A percentile compares a stretch with the other conserved stretches of the same genome.
phyloP scores from a whole-genome alignment of 129 eudicot species.

The Chrysanthemum lavandulifolium region DNA sequence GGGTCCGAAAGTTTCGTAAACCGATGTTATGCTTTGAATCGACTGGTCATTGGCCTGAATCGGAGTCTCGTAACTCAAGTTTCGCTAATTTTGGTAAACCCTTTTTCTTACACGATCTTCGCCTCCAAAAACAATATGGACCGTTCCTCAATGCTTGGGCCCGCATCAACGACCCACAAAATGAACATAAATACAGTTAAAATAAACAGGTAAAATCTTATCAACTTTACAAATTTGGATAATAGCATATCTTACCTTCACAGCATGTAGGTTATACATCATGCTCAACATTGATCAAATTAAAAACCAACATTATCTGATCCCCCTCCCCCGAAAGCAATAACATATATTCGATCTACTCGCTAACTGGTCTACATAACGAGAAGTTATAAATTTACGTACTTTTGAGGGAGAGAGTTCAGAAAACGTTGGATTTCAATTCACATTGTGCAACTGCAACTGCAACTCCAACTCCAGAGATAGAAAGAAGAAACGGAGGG shows the following conservation, averaged over 20 bases:
- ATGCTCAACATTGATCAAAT: not conserved
- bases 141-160: too few relatives aligned
- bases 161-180: too few relatives aligned
- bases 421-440: slow-evolving; percentile 31
- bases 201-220: not conserved
- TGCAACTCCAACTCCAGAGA: not conserved
- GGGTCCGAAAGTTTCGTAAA: too few relatives aligned
- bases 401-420: slow-evolving; percentile 40
- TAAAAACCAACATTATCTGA: slow-evolving; percentile 26
- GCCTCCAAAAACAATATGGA: too few relatives aligned
- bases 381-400: not conserved
- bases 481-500: slow-evolving; percentile 13
- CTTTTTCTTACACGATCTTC: too few relatives aligned
- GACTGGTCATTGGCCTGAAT: too few relatives aligned
- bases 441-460: not conserved
- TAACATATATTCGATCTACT: not conserved
- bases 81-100: too few relatives aligned
- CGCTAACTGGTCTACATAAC: not conserved
- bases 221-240: not conserved
- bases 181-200: too few relatives aligned
- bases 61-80: too few relatives aligned
- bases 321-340: slow-evolving; percentile 16
- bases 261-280: not conserved
- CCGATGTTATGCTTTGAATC: too few relatives aligned
- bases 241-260: slow-evolving; percentile 7